These are phyloP conservation scores for Choiromyces venosus DNA, from an alignment of 495 filamentous ascomycete species.

Conservation along the genomic window DNA sequence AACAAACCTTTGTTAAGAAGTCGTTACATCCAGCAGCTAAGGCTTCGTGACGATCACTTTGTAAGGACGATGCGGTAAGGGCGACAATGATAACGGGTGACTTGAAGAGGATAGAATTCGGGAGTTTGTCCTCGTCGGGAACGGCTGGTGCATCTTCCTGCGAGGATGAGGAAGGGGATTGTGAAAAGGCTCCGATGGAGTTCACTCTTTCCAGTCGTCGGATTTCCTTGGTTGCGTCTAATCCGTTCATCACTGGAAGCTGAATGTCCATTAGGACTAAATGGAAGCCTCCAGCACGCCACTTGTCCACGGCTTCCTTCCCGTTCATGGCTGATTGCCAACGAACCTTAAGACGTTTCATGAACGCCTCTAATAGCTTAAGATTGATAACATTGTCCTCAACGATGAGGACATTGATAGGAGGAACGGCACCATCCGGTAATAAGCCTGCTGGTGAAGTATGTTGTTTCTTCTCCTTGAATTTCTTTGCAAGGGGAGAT, in stretches of 20 bases:
- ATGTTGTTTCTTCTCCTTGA: constrained; percentile 49
- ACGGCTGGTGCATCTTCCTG: constrained; percentile 34
- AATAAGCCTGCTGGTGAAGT: constrained; percentile 53
- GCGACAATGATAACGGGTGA: constrained; percentile 97
- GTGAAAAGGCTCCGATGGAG: constrained; percentile 57
- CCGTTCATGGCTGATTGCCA: constrained; percentile 97
- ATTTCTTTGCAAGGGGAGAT: constrained; percentile 57
- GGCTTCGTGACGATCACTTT: constrained; percentile 91
- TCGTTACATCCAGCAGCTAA: constrained; percentile 96
- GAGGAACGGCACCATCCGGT: constrained; percentile 78
- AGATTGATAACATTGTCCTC: constrained; percentile 99
- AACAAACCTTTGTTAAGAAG: constrained; percentile 88
- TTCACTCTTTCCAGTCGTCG: constrained; percentile 82
- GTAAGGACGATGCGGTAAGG: constrained; percentile 84
- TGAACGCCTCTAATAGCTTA: constrained; percentile 85
- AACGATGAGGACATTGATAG: constrained; percentile 95
- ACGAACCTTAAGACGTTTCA: constrained; percentile 93
- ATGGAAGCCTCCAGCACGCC: constrained; percentile 92
- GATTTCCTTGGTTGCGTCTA: constrained; percentile 97
- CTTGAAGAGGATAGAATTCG: constrained; percentile 71
- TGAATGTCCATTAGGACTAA: constrained; percentile 98
- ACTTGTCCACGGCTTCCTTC: constrained; percentile 84
- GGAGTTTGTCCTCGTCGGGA: constrained; percentile 49
- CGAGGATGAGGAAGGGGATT: constrained; percentile 50
- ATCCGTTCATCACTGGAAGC: constrained; percentile 89